Percentiles rank a stretch among this genome's conserved stretches.
phyloP scores from a whole-genome alignment of 345 rosid species.

The Populus alba region DNA sequence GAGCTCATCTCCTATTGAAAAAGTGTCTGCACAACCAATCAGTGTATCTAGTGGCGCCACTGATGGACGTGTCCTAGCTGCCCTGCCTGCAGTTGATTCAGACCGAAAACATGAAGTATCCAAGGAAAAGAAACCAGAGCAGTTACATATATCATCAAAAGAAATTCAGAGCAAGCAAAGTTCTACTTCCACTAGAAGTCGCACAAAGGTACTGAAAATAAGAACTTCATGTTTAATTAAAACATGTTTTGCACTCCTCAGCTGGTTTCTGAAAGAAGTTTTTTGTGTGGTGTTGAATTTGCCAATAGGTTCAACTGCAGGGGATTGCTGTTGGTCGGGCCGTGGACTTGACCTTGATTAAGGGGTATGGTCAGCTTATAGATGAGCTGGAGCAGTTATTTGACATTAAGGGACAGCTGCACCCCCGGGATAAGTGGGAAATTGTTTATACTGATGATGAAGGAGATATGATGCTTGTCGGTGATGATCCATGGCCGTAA shows the following conservation, averaged over 20 bases:
- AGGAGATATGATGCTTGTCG: constrained; percentile 39
- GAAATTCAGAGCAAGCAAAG: constrained; percentile 60
- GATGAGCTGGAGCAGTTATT: constrained; percentile 32
- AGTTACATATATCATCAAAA: constrained; percentile 42
- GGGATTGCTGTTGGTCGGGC: constrained; percentile 35
- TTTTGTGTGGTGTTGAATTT: constrained; percentile 6
- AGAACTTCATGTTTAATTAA: background rate
- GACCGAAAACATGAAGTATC: constrained; percentile 52
- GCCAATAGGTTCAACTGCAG: constrained; percentile 33
- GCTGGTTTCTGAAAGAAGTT: constrained; percentile 3
- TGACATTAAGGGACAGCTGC: constrained; percentile 26
- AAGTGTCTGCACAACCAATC: constrained; percentile 7
- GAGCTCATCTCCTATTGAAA: constrained; percentile 5
- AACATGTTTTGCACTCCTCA: background rate
- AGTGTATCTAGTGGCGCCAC: constrained; percentile 8
- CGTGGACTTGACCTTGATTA: constrained; percentile 24
- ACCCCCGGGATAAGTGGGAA: constrained; percentile 29
- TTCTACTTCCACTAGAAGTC: constrained; percentile 23
- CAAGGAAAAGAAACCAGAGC: constrained; percentile 56
- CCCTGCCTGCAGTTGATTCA: constrained; percentile 35
- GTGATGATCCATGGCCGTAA: constrained; percentile 38
- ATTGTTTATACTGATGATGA: constrained; percentile 35
- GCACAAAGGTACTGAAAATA: constrained; percentile 25
- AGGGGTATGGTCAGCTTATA: constrained; percentile 29
- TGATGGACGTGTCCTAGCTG: constrained; percentile 32